These are phyloP conservation scores for Zychaea mexicana DNA, from an alignment of 371 early-diverging fungal genomes.

Conservation along the genomic window DNA sequence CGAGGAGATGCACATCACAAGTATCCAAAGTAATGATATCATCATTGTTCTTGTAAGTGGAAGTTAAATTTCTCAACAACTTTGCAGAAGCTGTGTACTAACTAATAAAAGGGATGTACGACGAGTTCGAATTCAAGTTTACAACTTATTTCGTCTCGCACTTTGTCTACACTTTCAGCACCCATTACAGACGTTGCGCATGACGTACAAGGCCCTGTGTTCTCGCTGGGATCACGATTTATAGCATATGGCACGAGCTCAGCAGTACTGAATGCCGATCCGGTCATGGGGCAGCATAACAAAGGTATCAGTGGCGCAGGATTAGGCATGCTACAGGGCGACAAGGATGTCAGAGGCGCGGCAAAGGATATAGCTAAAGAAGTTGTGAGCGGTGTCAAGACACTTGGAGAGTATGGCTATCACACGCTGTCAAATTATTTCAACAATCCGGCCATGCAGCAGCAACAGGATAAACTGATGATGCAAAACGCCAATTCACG, in stretches of 20 bases:
- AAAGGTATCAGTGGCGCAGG: constrained; percentile 33
- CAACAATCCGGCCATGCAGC: constrained; percentile 17
- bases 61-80: background rate
- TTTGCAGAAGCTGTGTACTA: no score
- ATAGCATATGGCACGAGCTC: constrained; percentile 65
- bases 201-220: constrained; percentile 44
- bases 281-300: constrained; percentile 27
- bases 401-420: constrained; percentile 58
- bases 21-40: constrained; percentile 49
- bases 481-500: background rate
- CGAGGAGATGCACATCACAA: constrained; percentile 41
- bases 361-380: constrained; percentile 75
- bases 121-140: constrained; percentile 38
- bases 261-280: constrained; percentile 40
- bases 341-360: constrained; percentile 59
- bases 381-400: constrained; percentile 72
- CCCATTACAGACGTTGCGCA: constrained; percentile 54
- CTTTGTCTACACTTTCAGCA: constrained; percentile 23
- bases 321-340: constrained; percentile 35
- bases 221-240: constrained; percentile 63
- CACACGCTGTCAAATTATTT: constrained; percentile 54
- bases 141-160: constrained; percentile 38
- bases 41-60: constrained; percentile 53
- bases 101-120: constrained; percentile 37
- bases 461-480: constrained; percentile 4